Conservation (phyloP, 139 green algal genomes). For the Nannochloris sp. region DNA sequence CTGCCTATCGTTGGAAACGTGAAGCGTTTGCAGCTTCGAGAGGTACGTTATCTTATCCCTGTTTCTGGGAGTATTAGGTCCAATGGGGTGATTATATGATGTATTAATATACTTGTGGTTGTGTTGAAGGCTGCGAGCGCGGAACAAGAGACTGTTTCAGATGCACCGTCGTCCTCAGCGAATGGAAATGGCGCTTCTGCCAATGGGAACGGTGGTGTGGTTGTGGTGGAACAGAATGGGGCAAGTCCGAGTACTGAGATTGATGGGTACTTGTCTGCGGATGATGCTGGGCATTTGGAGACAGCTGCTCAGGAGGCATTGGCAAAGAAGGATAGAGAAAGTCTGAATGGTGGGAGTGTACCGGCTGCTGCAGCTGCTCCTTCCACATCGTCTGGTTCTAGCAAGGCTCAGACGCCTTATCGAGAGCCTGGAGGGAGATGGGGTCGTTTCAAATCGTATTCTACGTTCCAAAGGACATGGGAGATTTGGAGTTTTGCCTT, state of each 20-base stretch:
- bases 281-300: constrained; percentile 50
- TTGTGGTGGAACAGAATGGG: not conserved
- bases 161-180: too few relatives aligned
- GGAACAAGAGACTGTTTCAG: too few relatives aligned
- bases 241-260: constrained; percentile 8
- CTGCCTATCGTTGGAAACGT: too few relatives aligned
- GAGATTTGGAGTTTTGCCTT: constrained; percentile 94
- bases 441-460: constrained; percentile 63
- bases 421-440: constrained; percentile 51
- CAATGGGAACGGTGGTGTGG: not conserved
- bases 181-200: too few relatives aligned
- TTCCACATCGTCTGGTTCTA: not conserved
- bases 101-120: too few relatives aligned
- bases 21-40: too few relatives aligned
- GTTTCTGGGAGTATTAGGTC: too few relatives aligned
- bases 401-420: constrained; percentile 50
- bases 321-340: not conserved
- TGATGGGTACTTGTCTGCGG: constrained; percentile 41
- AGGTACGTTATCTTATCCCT: too few relatives aligned
- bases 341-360: not conserved
- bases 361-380: constrained; percentile 3
- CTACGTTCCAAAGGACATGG: constrained; percentile 61
- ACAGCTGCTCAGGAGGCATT: constrained; percentile 29
- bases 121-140: too few relatives aligned
- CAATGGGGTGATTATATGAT: too few relatives aligned